phyloP scores from a whole-genome alignment of 169 alveolate species.

The Perkinsus chesapeaki region DNA sequence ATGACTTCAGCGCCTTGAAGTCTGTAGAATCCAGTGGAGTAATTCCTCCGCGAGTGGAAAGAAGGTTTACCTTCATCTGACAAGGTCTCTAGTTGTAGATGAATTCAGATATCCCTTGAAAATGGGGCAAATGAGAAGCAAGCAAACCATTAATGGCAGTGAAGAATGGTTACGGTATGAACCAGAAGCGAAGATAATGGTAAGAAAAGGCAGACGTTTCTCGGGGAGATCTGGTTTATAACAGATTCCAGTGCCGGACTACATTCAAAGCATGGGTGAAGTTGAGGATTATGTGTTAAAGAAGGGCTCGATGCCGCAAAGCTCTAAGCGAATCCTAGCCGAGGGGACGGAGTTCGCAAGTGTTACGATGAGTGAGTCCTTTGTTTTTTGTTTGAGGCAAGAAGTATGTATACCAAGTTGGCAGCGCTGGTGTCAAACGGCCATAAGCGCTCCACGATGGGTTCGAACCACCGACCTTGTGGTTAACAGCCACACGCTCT shows the following conservation, averaged over 20 bases:
- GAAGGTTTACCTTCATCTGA: not conserved
- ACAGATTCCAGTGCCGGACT: not conserved
- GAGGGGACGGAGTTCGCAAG: not conserved
- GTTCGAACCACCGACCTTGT: conserved; percentile 2
- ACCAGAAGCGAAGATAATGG: not conserved
- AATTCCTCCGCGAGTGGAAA: not conserved
- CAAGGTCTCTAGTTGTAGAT: not conserved
- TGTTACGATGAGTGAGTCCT: not conserved
- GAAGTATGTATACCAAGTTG: not conserved
- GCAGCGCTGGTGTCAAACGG: not conserved
- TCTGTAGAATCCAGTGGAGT: not conserved
- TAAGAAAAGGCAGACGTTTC: not conserved
- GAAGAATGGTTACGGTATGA: not conserved
- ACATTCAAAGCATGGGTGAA: not conserved
- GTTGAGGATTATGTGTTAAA: not conserved
- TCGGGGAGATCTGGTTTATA: not conserved
- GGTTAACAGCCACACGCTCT: conserved; percentile 3
- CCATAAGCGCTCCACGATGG: not conserved
- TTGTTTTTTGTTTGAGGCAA: not conserved
- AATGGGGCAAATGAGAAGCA: not conserved
- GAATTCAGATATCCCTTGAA: not conserved
- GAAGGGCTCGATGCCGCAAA: not conserved
- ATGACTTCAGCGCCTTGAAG: not conserved
- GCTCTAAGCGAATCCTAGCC: not conserved
- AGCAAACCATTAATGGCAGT: not conserved